Evolutionary conservation across 345 rosid genomes (phyloP), one percentile per base, ranked within the genome.

Genomic region (Anastatica hierochuntica): DNA sequence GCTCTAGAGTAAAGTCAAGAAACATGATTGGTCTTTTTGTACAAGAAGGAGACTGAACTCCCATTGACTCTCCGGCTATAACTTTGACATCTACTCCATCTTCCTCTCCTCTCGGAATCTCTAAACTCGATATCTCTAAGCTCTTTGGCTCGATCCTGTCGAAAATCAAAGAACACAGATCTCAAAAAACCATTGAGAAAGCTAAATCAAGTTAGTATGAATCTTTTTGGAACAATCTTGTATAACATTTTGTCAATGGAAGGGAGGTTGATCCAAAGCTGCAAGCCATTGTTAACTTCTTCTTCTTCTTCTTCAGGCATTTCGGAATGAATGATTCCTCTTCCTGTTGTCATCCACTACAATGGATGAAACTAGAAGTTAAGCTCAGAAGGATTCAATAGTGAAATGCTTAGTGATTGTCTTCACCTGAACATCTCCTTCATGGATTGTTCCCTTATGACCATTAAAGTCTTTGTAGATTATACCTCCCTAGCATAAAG

Each of bases 321-420:
- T 78, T 90, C 95, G 7, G 90, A 86, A 74, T 90, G 98, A 69
- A 90, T 70, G 45, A 90, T 80, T 8, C 98, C 98, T 81, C 85
- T 84, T n/a, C 96, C 98, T 57, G 88, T 85, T 40, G 92, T 86
- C 87, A 82, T 77, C 98, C 98, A 86, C 92, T 84, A 79, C 37
- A 4, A 38, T 10, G 37, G n/a, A n/a, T n/a, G 11, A 51, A 42
- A 43, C 33, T 14, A 3, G 23, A 62, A 8, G 6, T 13, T 7
- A 40, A 43, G 20, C 59, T 43, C 17, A 2, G n/a, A 51, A 19
- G 43, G 7, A 11, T 44, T 9, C 2, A 7, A 2, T 0, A 23
- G n/a, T 36, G 17, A 4, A 0, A 13, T 34, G 27, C n/a, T 21
- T 20, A 14, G 0, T 30, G 30, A 20, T 18, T 12, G 23, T 7